phyloP scores from a whole-genome alignment of 768 basidiomycete species.

The Daedaleopsis nitida region DNA sequence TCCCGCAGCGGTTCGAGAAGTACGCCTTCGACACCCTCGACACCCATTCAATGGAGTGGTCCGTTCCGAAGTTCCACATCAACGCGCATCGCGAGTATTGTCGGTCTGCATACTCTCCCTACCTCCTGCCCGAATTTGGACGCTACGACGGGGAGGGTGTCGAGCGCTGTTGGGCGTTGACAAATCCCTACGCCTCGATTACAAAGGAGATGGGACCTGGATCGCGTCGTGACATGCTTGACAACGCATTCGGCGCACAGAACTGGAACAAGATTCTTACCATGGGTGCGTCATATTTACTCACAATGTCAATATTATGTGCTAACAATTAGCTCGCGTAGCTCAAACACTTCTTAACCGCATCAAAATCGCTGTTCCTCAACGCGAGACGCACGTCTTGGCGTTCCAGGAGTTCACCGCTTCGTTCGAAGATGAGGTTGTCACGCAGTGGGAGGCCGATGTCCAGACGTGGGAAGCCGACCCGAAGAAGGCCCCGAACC shows the following conservation, averaged over 20 bases:
- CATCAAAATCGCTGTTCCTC: background rate
- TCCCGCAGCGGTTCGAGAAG: conserved; percentile 5
- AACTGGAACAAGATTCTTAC: conserved; percentile 39
- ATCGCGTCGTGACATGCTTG: conserved; percentile 35
- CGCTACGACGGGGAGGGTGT: conserved; percentile 39
- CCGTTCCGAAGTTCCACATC: conserved; percentile 43
- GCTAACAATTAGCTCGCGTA: too few species aligned
- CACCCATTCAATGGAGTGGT: conserved; percentile 2
- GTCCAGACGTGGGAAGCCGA: conserved; percentile 2
- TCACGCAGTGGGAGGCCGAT: background rate
- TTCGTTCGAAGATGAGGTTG: background rate
- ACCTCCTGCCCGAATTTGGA: conserved; percentile 30
- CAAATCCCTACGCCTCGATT: conserved; percentile 34
- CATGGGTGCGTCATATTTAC: conserved; percentile 23
- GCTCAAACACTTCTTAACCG: background rate
- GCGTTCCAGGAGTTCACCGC: background rate
- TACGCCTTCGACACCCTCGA: background rate
- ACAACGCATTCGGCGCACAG: conserved; percentile 37
- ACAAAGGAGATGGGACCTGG: conserved; percentile 40
- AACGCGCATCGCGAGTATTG: conserved; percentile 35
- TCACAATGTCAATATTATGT: background rate
- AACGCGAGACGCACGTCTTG: background rate
- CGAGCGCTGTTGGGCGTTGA: conserved; percentile 39
- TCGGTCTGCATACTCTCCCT: conserved; percentile 34
- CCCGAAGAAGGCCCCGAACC: background rate